phyloP scores from a whole-genome alignment of 2,329 filamentous ascomycete genomes.

The Colletotrichum higginsianum region DNA sequence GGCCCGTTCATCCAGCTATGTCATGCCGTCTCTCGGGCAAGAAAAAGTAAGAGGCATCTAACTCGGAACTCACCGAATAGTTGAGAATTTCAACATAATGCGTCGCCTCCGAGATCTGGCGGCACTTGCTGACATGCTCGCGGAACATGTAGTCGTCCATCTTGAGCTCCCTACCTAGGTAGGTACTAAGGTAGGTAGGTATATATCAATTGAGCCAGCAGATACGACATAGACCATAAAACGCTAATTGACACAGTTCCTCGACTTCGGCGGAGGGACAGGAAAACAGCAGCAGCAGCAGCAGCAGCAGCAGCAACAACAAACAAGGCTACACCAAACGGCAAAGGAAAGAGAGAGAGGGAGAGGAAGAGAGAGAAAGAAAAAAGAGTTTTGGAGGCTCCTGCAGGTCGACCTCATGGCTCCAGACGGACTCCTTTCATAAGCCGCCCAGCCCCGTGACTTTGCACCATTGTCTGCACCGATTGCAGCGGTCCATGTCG shows the following conservation, averaged over 20 bases:
- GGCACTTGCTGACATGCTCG: conserved; percentile 63
- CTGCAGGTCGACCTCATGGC: conserved; percentile 36
- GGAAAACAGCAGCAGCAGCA: conserved; percentile 5
- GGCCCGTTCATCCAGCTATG: conserved; percentile 1
- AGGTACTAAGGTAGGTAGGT: too few species aligned
- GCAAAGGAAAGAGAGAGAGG: background rate
- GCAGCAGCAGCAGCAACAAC: background rate
- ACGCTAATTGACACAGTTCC: conserved; percentile 7
- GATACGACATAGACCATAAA: conserved; percentile 26
- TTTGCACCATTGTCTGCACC: conserved; percentile 33
- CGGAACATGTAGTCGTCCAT: conserved; percentile 75
- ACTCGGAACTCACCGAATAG: conserved; percentile 64
- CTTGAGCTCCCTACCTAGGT: conserved; percentile 22
- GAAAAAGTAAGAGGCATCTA: background rate
- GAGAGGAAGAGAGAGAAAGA: conserved; percentile 1
- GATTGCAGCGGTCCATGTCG: conserved; percentile 11
- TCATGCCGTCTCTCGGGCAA: background rate
- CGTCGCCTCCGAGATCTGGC: conserved; percentile 65
- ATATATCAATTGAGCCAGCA: conserved; percentile 14
- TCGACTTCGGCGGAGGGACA: background rate
- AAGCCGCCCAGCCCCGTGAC: conserved; percentile 43
- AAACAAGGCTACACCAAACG: conserved; percentile 21
- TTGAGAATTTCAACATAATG: conserved; percentile 72
- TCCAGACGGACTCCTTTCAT: conserved; percentile 41
- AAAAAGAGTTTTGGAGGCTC: conserved; percentile 34